Evolutionary conservation across 352 stramenopile genomes (phyloP), one percentile per base, ranked within the genome.

Genomic region (Phytophthora tubulina): DNA sequence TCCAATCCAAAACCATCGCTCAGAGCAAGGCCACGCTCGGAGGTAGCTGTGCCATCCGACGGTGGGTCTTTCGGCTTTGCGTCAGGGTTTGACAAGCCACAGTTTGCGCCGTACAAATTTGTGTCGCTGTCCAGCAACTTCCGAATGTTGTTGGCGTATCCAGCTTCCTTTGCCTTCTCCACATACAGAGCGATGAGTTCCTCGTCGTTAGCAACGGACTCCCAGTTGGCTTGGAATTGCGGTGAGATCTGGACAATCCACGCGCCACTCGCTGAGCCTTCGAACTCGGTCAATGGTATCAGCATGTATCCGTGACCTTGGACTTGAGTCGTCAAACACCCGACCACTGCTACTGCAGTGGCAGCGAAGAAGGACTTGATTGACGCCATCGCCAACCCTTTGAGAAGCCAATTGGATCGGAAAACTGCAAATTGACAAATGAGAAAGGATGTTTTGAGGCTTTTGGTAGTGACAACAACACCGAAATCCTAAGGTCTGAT

Each of bases 211-310:
- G 58, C 55, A 74, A 63, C 63, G 58, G 35, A 60, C 10, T 70
- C 44, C 68, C 67, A 79, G 33, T 76, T 60, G 8, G 63, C 69
- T 11, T 64, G 35, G 48, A 53, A 69, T 46, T 77, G 68, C 17
- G 68, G 73, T 14, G 73, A 63, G 54, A 80, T 77, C 63, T 74
- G 57, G 42, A 77, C 73, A 17, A 80, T 45, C 63, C 68, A 77
- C 17, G 69, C 62, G 14, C 61, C 72, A 1, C 44, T 76, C 6
- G 39, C 49, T 9, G 31, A 50, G 53, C 68, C 68, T n/a, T 48
- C 59, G 48, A 76, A 76, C 63, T 79, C 68, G 8, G 67, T 31
- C 51, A 72, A 35, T 21, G 67, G 73, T 9, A 77, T 66, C 35
- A 69, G 53, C 68, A 80, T 76, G 60, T 80, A 77, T 3, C 68